Base-by-base conservation (phyloP, 345 rosid species). In the Geranium rotundifolium region DNA sequence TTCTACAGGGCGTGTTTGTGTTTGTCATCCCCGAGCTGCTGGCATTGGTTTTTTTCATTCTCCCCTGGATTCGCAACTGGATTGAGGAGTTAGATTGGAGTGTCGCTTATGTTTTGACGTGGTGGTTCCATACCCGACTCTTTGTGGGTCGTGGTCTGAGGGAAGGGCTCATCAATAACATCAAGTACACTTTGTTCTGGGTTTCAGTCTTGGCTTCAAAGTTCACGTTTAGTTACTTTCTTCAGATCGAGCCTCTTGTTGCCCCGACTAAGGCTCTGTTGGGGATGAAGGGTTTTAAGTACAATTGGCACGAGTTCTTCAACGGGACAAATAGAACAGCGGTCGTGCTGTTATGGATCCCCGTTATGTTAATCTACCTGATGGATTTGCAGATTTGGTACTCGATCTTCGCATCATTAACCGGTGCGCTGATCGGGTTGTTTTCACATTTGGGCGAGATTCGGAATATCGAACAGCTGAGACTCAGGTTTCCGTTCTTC, bases 351-450 rank as follows among this genome's bases (percentile, higher is more conserved):
- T 57, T 89, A 57, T 92, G 96, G 96, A 62, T 78, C 29, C 96
- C 98, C 29, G 96, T 92, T 65, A 31, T 85, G 65, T 68, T 87
- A 69, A 68, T 91, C 63, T 91, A 89, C 76, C 69, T 85, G 7
- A 84, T 91, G 86, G 98, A 91, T 69, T 65, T 87, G 80, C 90
- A 87, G 52, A 89, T 91, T 63, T 91, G 96, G 96, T 91, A 91
- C 76, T 80, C 96, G 1, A 73, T 91, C 56, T 85, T 81, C 72
- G 81, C 91, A 18, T 81, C 96, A 3, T 23, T 82, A 58, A 86
- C 77, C 64, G 98, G 98, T 56, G 88, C 78, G 19, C 14, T 63
- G 7, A 65, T 84, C 60, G 98, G 96, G 63, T 67, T 89, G 62
- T 89, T 87, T 73, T 81, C 86, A 5, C 92, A 89, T 73, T 80